Conservation (phyloP, 2,329 filamentous ascomycete species). For the Claviceps cyperi region DNA sequence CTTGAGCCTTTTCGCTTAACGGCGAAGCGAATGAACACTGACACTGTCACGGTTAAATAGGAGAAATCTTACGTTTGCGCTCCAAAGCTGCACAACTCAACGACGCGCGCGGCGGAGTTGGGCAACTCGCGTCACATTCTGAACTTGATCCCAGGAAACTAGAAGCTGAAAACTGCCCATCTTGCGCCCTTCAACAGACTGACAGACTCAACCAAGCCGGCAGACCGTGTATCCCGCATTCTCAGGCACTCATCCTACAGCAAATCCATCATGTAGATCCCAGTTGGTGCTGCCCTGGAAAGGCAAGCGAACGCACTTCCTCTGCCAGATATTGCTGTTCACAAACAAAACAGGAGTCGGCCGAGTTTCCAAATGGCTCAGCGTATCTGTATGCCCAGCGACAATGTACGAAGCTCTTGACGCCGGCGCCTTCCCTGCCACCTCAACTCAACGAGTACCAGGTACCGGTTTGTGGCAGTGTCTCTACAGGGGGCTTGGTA, state of each 20-base stretch:
- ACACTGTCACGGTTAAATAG: not conserved
- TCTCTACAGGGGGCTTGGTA: too few relatives aligned
- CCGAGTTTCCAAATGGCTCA: not conserved
- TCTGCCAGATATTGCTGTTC: not conserved
- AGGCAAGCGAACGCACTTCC: not conserved
- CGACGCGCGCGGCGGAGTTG: not conserved
- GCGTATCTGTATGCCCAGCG: not conserved
- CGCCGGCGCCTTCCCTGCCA: not conserved
- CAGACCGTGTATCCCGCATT: too few relatives aligned
- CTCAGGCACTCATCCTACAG: not conserved
- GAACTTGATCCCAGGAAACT: not conserved
- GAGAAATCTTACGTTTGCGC: not conserved
- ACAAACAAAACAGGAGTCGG: not conserved
- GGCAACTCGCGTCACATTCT: not conserved
- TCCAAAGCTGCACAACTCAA: not conserved
- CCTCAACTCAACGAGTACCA: not conserved
- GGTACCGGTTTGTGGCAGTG: not conserved
- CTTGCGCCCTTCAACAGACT: not conserved
- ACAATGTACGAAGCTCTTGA: not conserved
- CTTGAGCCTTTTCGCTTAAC: not conserved
- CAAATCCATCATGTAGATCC: not conserved
- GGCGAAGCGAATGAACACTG: not conserved
- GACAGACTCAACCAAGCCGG: not conserved
- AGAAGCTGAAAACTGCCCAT: not conserved
- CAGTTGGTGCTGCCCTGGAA: not conserved